Conservation (phyloP, 164 flowering plant genomes). For the Malania oleifera region DNA sequence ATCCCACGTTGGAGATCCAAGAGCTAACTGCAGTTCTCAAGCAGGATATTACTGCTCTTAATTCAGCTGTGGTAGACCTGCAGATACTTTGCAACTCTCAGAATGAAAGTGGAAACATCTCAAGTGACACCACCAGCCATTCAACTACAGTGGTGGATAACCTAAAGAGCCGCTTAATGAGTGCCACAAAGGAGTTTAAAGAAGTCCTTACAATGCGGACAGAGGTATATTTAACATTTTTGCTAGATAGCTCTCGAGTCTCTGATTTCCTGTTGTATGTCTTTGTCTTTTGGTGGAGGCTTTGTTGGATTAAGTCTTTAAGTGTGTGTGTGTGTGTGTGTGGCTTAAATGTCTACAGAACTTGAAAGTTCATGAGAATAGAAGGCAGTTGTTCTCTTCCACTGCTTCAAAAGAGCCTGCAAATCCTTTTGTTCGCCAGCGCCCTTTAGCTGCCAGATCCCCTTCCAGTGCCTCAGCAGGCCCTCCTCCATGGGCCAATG, state of each 20-base stretch:
- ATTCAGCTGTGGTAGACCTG: slow-evolving; percentile 88
- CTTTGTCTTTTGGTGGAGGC: no score
- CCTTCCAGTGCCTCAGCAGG: slow-evolving; percentile 42
- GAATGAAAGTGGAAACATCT: slow-evolving; percentile 64
- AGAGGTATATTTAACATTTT: slow-evolving; percentile 47
- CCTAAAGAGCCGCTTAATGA: slow-evolving; percentile 89
- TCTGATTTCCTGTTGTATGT: neutral
- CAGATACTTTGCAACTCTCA: slow-evolving; percentile 77
- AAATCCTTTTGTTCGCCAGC: slow-evolving; percentile 93
- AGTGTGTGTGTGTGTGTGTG: neutral
- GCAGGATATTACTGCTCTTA: slow-evolving; percentile 94
- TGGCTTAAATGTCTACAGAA: slow-evolving; percentile 42
- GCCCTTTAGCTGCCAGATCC: slow-evolving; percentile 69
- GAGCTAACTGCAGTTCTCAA: slow-evolving; percentile 92
- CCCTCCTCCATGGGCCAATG: slow-evolving; percentile 82
- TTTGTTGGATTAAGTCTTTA: no score
- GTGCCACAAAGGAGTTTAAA: slow-evolving; percentile 91
- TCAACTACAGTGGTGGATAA: slow-evolving; percentile 92
- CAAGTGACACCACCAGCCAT: slow-evolving; percentile 81
- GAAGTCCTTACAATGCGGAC: slow-evolving; percentile 98
- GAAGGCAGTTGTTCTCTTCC: slow-evolving; percentile 87
- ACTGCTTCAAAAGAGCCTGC: slow-evolving; percentile 67
- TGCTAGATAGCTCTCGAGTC: neutral
- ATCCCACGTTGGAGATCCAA: slow-evolving; percentile 90
- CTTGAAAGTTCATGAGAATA: slow-evolving; percentile 80